Percentiles rank a stretch among this genome's conserved stretches.
phyloP scores from a whole-genome alignment of 176 grass and related monocot genomes.

The Poa pratensis region DNA sequence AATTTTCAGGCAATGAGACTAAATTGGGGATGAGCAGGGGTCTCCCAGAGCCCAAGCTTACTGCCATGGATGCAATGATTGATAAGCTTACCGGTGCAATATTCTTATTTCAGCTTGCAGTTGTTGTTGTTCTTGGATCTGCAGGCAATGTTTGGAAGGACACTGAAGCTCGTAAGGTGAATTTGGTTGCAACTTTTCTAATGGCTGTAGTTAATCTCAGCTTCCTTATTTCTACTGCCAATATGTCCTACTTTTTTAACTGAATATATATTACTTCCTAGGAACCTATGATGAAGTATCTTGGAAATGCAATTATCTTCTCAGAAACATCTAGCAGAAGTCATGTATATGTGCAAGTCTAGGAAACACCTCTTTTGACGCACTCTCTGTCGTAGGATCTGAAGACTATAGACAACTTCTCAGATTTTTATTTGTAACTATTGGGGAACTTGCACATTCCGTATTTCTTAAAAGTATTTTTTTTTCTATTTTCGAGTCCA shows the following conservation, averaged over 20 bases:
- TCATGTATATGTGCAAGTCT: constrained; percentile 6
- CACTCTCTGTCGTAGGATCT: constrained; percentile 12
- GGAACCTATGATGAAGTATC: constrained; percentile 12
- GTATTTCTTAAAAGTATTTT: neutral
- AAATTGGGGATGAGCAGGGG: constrained; percentile 98
- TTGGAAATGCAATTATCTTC: constrained; percentile 32
- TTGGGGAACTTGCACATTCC: neutral
- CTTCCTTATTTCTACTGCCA: constrained; percentile 21
- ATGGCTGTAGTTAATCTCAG: neutral
- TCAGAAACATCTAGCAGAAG: constrained; percentile 9
- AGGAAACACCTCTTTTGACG: neutral
- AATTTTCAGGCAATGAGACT: constrained; percentile 84
- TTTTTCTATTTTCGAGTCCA: neutral
- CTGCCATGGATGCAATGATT: constrained; percentile 96
- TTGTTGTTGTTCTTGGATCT: constrained; percentile 90
- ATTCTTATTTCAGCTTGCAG: constrained; percentile 97
- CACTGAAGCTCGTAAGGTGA: constrained; percentile 89
- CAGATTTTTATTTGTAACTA: constrained; percentile 23
- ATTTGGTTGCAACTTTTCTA: constrained; percentile 26
- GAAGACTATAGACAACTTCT: constrained; percentile 1
- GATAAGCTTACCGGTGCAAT: constrained; percentile 99
- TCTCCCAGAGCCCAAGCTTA: constrained; percentile 90
- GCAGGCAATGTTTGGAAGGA: constrained; percentile 99
- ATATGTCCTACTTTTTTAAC: neutral
- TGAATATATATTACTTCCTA: neutral